These are phyloP conservation scores for Schoenoplectus tabernaemontani DNA, from an alignment of 202 grass and related monocot species.

Conservation along the genomic window DNA sequence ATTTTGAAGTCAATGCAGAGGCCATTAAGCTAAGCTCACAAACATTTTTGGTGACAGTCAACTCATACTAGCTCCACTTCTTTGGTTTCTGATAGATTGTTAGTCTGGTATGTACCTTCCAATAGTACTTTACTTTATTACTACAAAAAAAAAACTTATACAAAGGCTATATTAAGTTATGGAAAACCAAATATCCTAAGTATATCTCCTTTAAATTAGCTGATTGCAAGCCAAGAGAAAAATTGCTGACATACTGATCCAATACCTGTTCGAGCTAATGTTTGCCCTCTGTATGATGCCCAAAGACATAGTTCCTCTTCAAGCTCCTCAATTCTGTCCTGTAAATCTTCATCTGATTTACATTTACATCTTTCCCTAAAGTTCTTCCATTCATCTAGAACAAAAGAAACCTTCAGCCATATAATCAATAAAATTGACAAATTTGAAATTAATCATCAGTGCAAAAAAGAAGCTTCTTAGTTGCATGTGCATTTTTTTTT, in stretches of 20 bases:
- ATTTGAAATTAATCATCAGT: background rate
- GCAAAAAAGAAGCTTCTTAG: background rate
- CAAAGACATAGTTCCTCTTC: conserved; percentile 60
- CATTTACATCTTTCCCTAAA: conserved; percentile 50
- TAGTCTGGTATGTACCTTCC: background rate
- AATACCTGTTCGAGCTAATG: conserved; percentile 79
- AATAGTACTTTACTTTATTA: background rate
- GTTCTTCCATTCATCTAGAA: conserved; percentile 77
- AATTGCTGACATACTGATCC: conserved; percentile 25
- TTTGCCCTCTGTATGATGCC: conserved; percentile 93
- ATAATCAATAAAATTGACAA: conserved; percentile 9
- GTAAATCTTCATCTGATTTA: conserved; percentile 43
- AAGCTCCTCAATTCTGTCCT: conserved; percentile 30
- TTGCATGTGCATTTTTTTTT: background rate
- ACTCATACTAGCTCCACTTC: background rate
- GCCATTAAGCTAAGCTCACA: background rate
- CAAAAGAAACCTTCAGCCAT: conserved; percentile 17
- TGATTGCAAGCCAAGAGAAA: background rate
- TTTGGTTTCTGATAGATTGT: background rate
- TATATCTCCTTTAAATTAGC: background rate
- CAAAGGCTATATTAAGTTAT: background rate
- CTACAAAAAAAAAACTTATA: background rate
- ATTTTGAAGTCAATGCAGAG: background rate
- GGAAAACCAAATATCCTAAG: background rate
- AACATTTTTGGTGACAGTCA: background rate